phyloP scores from a whole-genome alignment of 169 alveolate genomes.

The Eimeria falciformis region DNA sequence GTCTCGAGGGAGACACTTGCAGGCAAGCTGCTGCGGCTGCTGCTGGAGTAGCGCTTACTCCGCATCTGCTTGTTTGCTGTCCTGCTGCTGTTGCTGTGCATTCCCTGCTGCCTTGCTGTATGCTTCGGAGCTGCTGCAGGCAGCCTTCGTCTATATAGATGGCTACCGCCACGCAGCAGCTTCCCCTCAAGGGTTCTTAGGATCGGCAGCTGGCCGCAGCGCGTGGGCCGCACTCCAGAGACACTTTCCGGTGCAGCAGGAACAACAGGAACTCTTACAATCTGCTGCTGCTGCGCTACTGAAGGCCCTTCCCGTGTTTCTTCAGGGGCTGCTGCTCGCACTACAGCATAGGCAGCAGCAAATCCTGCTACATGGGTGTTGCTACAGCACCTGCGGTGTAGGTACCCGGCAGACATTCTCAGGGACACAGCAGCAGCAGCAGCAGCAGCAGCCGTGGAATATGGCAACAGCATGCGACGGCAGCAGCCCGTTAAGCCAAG shows the following conservation, averaged over 20 bases:
- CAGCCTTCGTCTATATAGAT: background rate
- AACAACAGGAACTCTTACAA: background rate
- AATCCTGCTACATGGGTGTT: background rate
- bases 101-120: background rate
- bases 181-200: background rate
- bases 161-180: constrained; percentile 13
- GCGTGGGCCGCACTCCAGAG: background rate
- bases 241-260: constrained; percentile 19
- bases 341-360: constrained; percentile 26
- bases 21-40: background rate
- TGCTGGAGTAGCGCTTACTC: background rate
- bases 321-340: constrained; percentile 7
- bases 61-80: background rate
- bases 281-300: background rate
- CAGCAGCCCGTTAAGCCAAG: constrained; percentile 4
- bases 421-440: background rate
- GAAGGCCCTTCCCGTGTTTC: background rate
- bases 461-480: background rate
- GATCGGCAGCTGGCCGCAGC: background rate
- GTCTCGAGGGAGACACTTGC: constrained; percentile 11
- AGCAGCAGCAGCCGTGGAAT: background rate
- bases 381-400: background rate
- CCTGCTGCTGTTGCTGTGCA: constrained; percentile 24
- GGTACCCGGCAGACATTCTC: background rate
- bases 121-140: background rate